Conservation (phyloP, 768 basidiomycete species). For the Mrakia frigida region DNA sequence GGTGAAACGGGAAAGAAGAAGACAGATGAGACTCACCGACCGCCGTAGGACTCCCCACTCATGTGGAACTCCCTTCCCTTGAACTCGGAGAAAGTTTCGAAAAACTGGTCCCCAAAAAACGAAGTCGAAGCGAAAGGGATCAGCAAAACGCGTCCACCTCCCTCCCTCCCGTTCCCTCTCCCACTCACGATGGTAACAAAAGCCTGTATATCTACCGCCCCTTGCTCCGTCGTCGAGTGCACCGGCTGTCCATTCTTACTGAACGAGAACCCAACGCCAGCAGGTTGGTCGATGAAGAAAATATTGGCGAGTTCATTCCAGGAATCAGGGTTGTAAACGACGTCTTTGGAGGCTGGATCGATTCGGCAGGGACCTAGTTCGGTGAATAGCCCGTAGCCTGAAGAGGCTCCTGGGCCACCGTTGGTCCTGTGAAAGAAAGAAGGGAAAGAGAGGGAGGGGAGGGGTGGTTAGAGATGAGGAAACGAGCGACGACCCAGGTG, state of each 20-base stretch:
- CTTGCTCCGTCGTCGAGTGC: constrained; percentile 55
- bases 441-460: too few relatives aligned
- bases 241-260: constrained; percentile 32
- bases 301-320: constrained; percentile 35
- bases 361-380: constrained; percentile 8
- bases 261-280: constrained; percentile 36
- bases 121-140: neutral
- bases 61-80: constrained; percentile 63
- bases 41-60: constrained; percentile 54
- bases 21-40: constrained; percentile 9
- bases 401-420: constrained; percentile 7
- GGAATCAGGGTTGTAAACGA: constrained; percentile 24
- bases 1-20: neutral
- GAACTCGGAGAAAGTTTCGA: constrained; percentile 66
- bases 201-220: constrained; percentile 63
- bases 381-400: constrained; percentile 15
- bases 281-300: constrained; percentile 37
- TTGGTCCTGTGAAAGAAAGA: neutral
- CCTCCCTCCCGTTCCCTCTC: too few relatives aligned
- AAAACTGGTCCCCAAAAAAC: constrained; percentile 47
- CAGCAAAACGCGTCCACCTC: neutral
- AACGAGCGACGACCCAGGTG: neutral
- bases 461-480: neutral
- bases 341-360: neutral
- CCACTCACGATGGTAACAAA: constrained; percentile 54